Percentiles rank a stretch among this genome's conserved stretches.
Evolutionary conservation across 2,329 filamentous ascomycete species (phyloP).

Genomic region (Tolypocladium sp.): DNA sequence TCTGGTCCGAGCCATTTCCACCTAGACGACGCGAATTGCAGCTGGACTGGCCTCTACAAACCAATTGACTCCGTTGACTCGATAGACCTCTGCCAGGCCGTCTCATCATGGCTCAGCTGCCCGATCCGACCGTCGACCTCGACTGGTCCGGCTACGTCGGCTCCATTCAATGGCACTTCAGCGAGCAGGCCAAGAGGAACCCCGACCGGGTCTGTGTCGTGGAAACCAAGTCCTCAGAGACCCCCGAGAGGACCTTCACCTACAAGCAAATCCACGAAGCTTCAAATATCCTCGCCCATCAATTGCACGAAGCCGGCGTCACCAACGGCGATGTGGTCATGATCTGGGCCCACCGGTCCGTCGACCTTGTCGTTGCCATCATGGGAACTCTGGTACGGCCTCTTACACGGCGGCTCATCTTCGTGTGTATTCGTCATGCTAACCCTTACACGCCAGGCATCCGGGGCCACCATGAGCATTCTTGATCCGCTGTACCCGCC

Average conservation of each 20-base stretch:
- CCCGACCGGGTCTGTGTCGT: constrained; percentile 49
- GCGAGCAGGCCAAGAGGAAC: constrained; percentile 53
- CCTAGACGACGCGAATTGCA: no score
- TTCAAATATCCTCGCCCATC: constrained; percentile 70
- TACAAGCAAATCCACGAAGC: constrained; percentile 83
- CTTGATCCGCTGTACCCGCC: constrained; percentile 55
- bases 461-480: constrained; percentile 54
- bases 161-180: constrained; percentile 61
- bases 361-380: constrained; percentile 56
- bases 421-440: not conserved
- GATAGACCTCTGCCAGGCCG: not conserved
- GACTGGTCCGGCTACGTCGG: constrained; percentile 58
- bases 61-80: not conserved
- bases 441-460: constrained; percentile 21
- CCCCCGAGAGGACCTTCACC: constrained; percentile 60
- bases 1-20: not conserved
- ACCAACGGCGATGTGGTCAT: constrained; percentile 82
- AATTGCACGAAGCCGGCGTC: constrained; percentile 65
- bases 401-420: not conserved
- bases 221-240: constrained; percentile 35
- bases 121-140: constrained; percentile 59
- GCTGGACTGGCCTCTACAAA: no score
- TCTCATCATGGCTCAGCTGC: constrained; percentile 23
- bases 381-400: constrained; percentile 56
- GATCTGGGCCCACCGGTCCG: constrained; percentile 75